phyloP scores from a whole-genome alignment of 2,329 filamentous ascomycete genomes.

The Apiospora arundinis region DNA sequence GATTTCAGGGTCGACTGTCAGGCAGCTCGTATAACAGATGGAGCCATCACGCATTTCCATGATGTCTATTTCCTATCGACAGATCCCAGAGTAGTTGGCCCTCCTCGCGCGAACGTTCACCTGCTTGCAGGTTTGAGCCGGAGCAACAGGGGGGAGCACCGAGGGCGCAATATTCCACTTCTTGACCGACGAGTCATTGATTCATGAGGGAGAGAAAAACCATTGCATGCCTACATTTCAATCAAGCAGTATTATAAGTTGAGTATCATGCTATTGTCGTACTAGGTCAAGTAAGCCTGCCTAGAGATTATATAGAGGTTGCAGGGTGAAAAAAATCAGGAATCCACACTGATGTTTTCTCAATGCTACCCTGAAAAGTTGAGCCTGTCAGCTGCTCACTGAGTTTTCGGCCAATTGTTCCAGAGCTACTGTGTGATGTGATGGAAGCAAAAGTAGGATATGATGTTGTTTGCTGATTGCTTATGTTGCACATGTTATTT shows the following conservation, averaged over 20 bases:
- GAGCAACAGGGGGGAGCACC: conserved; percentile 48
- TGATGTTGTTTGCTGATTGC: not conserved
- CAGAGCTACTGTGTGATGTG: not conserved
- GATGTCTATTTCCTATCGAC: conserved; percentile 94
- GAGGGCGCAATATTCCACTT: conserved; percentile 86
- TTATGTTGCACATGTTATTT: not conserved
- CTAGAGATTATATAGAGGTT: not conserved
- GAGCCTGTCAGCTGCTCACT: not conserved
- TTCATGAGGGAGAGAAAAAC: conserved; percentile 90
- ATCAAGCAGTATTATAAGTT: not conserved
- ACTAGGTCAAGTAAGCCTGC: not conserved
- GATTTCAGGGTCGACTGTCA: conserved; percentile 69
- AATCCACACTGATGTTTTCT: not conserved
- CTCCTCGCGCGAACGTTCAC: conserved; percentile 70
- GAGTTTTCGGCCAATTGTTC: not conserved
- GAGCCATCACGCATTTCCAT: conserved; percentile 73
- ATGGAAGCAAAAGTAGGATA: not conserved
- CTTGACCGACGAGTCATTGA: conserved; percentile 86
- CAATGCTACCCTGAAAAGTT: not conserved
- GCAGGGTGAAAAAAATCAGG: no score
- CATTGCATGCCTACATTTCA: conserved; percentile 75
- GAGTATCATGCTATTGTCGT: not conserved
- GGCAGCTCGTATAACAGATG: conserved; percentile 83
- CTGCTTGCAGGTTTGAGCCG: conserved; percentile 71
- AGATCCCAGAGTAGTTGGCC: conserved; percentile 83